Evolutionary conservation across 2,329 filamentous ascomycete genomes (phyloP).

Genomic region (Phyllosticta paracitricarpa): DNA sequence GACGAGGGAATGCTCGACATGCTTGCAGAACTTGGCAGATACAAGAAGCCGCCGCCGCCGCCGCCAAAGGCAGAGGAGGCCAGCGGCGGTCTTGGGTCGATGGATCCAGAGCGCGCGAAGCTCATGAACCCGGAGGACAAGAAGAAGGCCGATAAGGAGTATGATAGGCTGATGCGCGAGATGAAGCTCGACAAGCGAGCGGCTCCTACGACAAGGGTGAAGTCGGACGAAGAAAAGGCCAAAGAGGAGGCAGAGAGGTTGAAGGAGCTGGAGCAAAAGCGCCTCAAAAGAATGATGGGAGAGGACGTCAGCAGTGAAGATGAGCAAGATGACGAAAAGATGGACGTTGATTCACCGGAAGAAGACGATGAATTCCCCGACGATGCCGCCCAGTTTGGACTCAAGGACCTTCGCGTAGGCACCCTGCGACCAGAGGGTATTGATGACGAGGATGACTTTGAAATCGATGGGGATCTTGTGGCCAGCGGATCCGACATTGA

Average conservation of each 20-base stretch:
- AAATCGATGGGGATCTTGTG: constrained; percentile 80
- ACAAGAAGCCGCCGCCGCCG: constrained; percentile 41
- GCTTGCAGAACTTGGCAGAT: constrained; percentile 56
- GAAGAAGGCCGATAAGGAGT: constrained; percentile 65
- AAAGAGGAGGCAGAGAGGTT: constrained; percentile 68
- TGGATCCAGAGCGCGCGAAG: constrained; percentile 53
- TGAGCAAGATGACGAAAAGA: constrained; percentile 35
- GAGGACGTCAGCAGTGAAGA: constrained; percentile 64
- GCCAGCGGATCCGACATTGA: constrained; percentile 61
- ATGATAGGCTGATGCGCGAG: constrained; percentile 73
- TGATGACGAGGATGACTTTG: constrained; percentile 89
- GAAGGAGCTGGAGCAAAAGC: constrained; percentile 71
- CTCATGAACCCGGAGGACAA: constrained; percentile 52
- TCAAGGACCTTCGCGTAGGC: constrained; percentile 32
- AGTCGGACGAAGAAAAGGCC: constrained; percentile 79
- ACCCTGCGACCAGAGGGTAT: constrained; percentile 32
- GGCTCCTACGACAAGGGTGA: constrained; percentile 75
- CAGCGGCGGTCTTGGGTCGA: constrained; percentile 26
- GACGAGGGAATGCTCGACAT: constrained; percentile 76
- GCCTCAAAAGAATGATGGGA: constrained; percentile 78
- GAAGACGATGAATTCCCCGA: constrained; percentile 30
- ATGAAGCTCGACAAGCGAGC: constrained; percentile 77
- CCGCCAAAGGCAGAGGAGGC: constrained; percentile 29
- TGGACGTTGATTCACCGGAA: constrained; percentile 19
- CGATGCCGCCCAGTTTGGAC: constrained; percentile 52